Evolutionary conservation across 495 filamentous ascomycete species (phyloP).

Genomic region (Aspergillus taichungensis): DNA sequence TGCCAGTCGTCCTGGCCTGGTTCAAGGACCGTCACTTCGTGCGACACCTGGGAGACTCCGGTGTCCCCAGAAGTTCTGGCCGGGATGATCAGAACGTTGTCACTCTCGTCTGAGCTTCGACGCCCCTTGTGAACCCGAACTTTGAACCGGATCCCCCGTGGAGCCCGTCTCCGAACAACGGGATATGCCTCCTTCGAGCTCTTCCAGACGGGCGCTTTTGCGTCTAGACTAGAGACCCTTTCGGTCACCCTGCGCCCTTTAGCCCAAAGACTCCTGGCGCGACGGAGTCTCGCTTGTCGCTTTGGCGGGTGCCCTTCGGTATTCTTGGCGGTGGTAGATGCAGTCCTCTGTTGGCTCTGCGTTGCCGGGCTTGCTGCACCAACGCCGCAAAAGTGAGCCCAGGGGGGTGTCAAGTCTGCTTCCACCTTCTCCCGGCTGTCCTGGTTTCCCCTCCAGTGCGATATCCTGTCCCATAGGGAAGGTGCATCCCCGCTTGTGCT

Average conservation of each 20-base stretch:
- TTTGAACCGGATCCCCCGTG: slow-evolving; percentile 6
- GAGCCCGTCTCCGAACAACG: slow-evolving; percentile 6
- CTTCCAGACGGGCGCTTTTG: slow-evolving; percentile 5
- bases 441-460: too few relatives aligned
- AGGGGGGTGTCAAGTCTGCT: slow-evolving; percentile 5
- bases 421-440: neutral
- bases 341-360: neutral
- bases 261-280: slow-evolving; percentile 9
- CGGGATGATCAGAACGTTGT: slow-evolving; percentile 2
- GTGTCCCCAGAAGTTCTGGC: neutral
- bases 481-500: too few relatives aligned
- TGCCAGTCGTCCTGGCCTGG: neutral
- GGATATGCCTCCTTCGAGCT: slow-evolving; percentile 5
- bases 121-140: slow-evolving; percentile 4
- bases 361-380: neutral
- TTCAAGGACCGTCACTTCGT: too few relatives aligned
- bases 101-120: neutral
- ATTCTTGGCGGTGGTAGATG: neutral
- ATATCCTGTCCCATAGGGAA: too few relatives aligned
- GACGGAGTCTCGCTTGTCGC: slow-evolving; percentile 7
- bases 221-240: slow-evolving; percentile 10
- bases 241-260: slow-evolving; percentile 10
- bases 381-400: slow-evolving; percentile 13
- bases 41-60: neutral
- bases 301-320: slow-evolving; percentile 5